Conservation (phyloP, 768 basidiomycete genomes). For the Fomitopsis pulvina region DNA sequence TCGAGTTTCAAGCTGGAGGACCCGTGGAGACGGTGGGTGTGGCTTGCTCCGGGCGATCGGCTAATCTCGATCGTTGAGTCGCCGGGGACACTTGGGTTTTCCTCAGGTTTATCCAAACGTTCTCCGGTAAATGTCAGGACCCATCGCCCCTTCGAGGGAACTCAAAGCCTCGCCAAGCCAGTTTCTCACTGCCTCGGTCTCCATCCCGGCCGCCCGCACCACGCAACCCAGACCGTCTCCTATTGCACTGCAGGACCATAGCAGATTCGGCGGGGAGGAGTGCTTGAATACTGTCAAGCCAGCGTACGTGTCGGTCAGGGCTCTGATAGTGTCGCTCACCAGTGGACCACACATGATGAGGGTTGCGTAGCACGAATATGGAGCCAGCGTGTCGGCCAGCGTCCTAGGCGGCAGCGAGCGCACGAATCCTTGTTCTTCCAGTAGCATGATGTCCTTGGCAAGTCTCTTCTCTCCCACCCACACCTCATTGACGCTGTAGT, state of each 20-base stretch:
- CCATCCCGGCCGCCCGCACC: constrained; percentile 67
- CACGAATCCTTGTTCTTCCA: constrained; percentile 41
- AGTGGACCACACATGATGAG: constrained; percentile 73
- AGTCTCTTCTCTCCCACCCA: constrained; percentile 56
- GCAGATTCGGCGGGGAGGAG: constrained; percentile 44
- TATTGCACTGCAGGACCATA: constrained; percentile 79
- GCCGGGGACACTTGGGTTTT: background rate
- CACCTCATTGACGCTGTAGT: constrained; percentile 83
- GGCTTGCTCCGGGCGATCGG: too few relatives aligned
- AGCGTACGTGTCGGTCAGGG: constrained; percentile 44
- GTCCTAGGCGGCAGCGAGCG: constrained; percentile 33
- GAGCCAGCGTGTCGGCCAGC: constrained; percentile 56
- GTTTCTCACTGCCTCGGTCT: constrained; percentile 65
- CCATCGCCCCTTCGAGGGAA: constrained; percentile 47
- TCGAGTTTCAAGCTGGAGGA: too few relatives aligned
- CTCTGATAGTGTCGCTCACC: constrained; percentile 38
- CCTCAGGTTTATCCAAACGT: constrained; percentile 40
- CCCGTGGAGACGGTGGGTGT: too few relatives aligned
- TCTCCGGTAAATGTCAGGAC: constrained; percentile 57
- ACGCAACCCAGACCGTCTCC: constrained; percentile 43
- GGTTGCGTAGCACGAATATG: constrained; percentile 89
- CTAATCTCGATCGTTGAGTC: background rate
- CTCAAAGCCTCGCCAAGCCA: constrained; percentile 60
- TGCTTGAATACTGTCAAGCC: constrained; percentile 57
- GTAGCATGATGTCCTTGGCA: constrained; percentile 70